phyloP scores from a whole-genome alignment of 441 rosid genomes.

The Adansonia gregorii region DNA sequence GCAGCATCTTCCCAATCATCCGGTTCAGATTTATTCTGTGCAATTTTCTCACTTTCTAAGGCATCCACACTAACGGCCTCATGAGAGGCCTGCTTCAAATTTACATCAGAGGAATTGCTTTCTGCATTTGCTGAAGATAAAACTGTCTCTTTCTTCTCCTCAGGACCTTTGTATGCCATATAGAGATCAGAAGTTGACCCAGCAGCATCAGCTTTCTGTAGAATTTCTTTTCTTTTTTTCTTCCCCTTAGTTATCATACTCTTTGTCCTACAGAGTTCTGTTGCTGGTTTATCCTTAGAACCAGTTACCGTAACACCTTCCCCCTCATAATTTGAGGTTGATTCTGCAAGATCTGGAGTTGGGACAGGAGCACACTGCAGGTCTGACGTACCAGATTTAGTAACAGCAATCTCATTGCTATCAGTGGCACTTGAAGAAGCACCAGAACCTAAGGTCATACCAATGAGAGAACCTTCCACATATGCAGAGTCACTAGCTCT shows the following conservation, averaged over 20 bases:
- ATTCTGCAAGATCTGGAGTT: constrained; percentile 33
- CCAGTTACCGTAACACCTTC: constrained; percentile 39
- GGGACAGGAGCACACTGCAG: constrained; percentile 39
- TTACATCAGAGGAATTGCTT: too few relatives aligned
- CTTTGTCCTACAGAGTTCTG: constrained; percentile 53
- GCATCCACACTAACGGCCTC: too few relatives aligned
- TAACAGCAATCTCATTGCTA: constrained; percentile 27
- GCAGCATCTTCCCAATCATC: too few relatives aligned
- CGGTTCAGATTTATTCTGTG: too few relatives aligned
- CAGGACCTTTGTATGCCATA: constrained; percentile 85
- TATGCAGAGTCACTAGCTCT: constrained; percentile 8
- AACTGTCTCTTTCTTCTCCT: background rate
- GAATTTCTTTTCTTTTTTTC: constrained; percentile 69
- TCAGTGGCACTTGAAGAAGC: background rate
- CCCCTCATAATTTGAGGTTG: constrained; percentile 39
- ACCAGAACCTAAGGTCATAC: constrained; percentile 20
- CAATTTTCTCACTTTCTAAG: too few relatives aligned
- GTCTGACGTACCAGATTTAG: constrained; percentile 32
- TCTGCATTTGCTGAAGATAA: constrained; percentile 23
- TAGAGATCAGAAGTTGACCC: constrained; percentile 69
- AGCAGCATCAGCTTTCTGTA: constrained; percentile 59
- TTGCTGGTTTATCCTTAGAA: constrained; percentile 54
- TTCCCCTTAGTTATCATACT: constrained; percentile 46
- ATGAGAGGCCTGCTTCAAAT: too few relatives aligned
- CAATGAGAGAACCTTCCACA: constrained; percentile 29